Evolutionary conservation across 73 alveolate species (phyloP), one percentile per base, ranked within the genome.

Genomic region (Breviolum minutum): DNA sequence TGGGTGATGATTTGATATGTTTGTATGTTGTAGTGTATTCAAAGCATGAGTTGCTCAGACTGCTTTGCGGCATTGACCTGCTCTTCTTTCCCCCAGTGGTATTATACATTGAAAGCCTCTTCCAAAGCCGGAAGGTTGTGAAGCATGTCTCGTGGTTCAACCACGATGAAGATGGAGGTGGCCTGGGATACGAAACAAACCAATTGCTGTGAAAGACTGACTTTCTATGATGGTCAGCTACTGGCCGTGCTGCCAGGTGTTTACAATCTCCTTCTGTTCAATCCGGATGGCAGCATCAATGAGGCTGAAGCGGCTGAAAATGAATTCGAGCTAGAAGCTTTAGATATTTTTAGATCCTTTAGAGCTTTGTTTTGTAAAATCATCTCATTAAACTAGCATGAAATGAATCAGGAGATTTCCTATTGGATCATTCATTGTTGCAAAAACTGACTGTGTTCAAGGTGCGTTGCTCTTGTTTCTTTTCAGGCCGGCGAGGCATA

Each of bases 81-180:
- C 54, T 3, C 0, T 40, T 40, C 54, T 40, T 40, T 40, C 54
- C 54, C 54, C 54, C 54, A 40, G 54, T 40, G 0, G 54, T 40
- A 0, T 40, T n/a, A n/a, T n/a, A n/a, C 54, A 40, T 40, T 40
- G 54, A 40, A 40, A 40, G 54, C 54, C 54, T 40, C 54, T 40
- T 40, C 5, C 5, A 22, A 68, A 22, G 8, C 17, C 77, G n/a
- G 6, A 22, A 92, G 98, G 98, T 92, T 68, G 98, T 92, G 30
- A 92, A 92, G 90, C 80, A 63, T 68, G 70, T 92, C 22, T 92
- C 98, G 17, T 92, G 98, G 98, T 92, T 92, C 98, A 92, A 92
- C 81, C 91, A 73, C 29, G 90, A 92, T 64, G 90, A 74, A 40
- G 98, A 73, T 63, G 98, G 98, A 92, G 98, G 98, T 64, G 69